Conservation (phyloP, 148 eudicot species). For the Suaeda aralocaspica region DNA sequence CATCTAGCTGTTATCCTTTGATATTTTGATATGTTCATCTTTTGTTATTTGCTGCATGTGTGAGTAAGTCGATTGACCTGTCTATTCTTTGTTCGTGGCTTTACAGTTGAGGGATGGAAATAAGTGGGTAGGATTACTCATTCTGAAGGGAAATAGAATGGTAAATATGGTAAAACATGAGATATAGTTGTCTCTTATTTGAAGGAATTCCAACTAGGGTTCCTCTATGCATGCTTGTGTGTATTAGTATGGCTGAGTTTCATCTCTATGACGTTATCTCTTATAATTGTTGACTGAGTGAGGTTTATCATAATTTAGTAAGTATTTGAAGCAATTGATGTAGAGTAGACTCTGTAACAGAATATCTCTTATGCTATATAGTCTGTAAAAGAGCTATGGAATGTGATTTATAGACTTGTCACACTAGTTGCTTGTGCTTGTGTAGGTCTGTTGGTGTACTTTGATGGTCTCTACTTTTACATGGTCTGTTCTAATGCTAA, state of each 20-base stretch:
- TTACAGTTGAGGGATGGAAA: background rate
- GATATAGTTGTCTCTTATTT: background rate
- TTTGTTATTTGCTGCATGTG: background rate
- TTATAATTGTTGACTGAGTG: background rate
- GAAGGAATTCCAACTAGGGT: background rate
- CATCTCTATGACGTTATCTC: background rate
- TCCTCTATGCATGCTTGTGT: background rate
- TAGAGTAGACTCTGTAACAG: background rate
- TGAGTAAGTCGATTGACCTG: background rate
- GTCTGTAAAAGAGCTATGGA: background rate
- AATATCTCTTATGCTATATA: background rate
- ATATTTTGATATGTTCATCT: background rate
- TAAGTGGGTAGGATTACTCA: too few species aligned
- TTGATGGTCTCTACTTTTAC: too few species aligned
- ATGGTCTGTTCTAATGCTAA: too few species aligned
- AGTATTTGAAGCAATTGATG: background rate
- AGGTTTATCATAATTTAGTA: background rate
- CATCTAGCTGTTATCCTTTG: background rate
- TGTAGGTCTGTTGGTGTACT: background rate
- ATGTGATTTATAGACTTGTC: background rate
- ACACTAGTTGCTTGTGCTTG: background rate
- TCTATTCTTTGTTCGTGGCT: background rate
- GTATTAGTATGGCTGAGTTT: background rate
- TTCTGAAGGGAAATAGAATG: background rate
- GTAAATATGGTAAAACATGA: background rate